Evolutionary conservation across 2,329 filamentous ascomycete species (phyloP), one percentile per base, ranked within the genome.

Genomic region (Phoma sp.): DNA sequence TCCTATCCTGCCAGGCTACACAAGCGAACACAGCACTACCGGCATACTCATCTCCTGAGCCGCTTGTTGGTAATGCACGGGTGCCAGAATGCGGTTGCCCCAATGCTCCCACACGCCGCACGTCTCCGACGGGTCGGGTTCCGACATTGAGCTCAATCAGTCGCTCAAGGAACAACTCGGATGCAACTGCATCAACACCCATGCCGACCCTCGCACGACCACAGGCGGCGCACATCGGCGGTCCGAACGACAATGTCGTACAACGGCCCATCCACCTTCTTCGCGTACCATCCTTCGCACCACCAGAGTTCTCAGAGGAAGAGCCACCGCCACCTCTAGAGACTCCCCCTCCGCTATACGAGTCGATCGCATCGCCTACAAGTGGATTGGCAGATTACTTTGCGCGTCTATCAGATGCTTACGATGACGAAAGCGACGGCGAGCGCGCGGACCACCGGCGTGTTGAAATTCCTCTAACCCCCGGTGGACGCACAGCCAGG

Each of bases 1-100:
- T 96, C 40, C 88, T 96, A 42, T 93, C 93, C 58, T 97, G 93
- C 78, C 90, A 90, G 58, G 92, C 93, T n/a, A 96, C 91, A 0
- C 90, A 95, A 71, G 89, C 90, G 44, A 96, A 96, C 74, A 96
- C 89, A 24, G 86, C 87, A 10, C 82, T 96, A 9, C 93, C 93
- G 0, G 89, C 90, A 13, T 97, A 97, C 72, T 86, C 85, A 7
- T 83, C 78, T 51, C 83, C 82, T 8, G 79, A 82, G 54, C 63
- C 69, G 7, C 62, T 61, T 2, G 56, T 66, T 29, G 65, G 64
- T 45, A 64, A 68, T n/a, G 60, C 72, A 11, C 60, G 64, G 13
- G 68, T 78, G 37, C 77, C 75, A 55, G 85, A 82, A 51, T 89
- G 87, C 65, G 83, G 85, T 5, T 90, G 88, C 52, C 88, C 89